Base-by-base conservation (phyloP, 1,284 basidiomycete genomes). In the Pterula multifida region DNA sequence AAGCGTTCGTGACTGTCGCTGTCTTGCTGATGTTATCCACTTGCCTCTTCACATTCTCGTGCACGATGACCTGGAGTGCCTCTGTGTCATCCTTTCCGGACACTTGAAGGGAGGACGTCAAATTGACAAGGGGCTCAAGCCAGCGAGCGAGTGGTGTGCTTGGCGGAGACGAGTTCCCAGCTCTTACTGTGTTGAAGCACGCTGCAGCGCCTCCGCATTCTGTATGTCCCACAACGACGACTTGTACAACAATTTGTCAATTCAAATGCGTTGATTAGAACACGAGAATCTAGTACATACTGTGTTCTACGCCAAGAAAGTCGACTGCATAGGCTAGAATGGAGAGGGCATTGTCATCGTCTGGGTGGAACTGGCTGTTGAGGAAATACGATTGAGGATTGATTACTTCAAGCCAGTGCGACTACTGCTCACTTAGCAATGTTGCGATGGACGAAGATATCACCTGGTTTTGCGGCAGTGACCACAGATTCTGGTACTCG, bases 291-390 rank as follows among this genome's bases (percentile, higher is more conserved):
- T 61, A 63, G 55, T 60, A 73, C 73, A 61, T 60, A 90, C 88
- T 78, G 68, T 97, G 87, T 65, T 88, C 75, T 39, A 94, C 85
- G 51, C 86, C 84, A 52, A 96, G 71, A 56, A 76, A 70, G 55
- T 78, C 75, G 36, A 97, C 73, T 4, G 89, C 93, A 64, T 87
- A 97, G 4, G 80, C 73, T 54, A 98, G 74, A 1, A 91, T 87
- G 1, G 90, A 78, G 47, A 81, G 71, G 1, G 81, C 81, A 56
- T 79, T 91, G 58, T 81, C 78, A 65, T 98, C 94, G 54, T 84
- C 68, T 1, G 72, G 68, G 56, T 83, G 84, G 68, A 93, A 82
- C 72, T 93, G 85, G 66, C 87, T 89, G 60, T 17, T 12, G 47
- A 47, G 28, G 28, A 32, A 32, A 32, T 15, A 32, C 28, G 15